Evolutionary conservation across 352 stramenopile species (phyloP).

Genomic region (Plasmopara viticola): DNA sequence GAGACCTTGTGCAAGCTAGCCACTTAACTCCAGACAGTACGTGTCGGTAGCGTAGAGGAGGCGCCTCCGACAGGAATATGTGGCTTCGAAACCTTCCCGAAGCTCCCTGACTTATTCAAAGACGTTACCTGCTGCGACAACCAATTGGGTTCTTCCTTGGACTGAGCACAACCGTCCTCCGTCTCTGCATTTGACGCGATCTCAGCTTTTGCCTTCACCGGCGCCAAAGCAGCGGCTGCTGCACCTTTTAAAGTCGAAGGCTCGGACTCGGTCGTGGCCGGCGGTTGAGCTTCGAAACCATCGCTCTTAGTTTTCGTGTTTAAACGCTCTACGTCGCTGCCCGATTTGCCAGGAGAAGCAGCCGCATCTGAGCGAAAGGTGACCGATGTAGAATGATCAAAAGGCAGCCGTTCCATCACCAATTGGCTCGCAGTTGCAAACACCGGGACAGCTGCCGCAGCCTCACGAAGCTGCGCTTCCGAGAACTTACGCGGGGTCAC

Average conservation of each 20-base stretch:
- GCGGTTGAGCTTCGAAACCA: slow-evolving; percentile 1
- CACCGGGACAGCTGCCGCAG: slow-evolving; percentile 45
- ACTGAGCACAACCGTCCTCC: slow-evolving; percentile 5
- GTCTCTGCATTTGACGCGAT: too few relatives aligned
- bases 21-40: slow-evolving; percentile 50
- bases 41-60: slow-evolving; percentile 34
- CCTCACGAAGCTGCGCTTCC: slow-evolving; percentile 57
- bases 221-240: slow-evolving; percentile 8
- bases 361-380: slow-evolving; percentile 43
- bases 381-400: slow-evolving; percentile 62
- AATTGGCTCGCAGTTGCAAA: slow-evolving; percentile 47
- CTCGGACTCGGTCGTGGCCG: slow-evolving; percentile 7
- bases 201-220: too few relatives aligned
- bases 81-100: slow-evolving; percentile 15
- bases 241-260: slow-evolving; percentile 9
- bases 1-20: not conserved
- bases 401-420: slow-evolving; percentile 57
- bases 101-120: slow-evolving; percentile 17
- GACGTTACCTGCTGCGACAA: slow-evolving; percentile 24
- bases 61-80: slow-evolving; percentile 20
- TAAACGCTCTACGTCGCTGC: slow-evolving; percentile 15
- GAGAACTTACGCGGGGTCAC: slow-evolving; percentile 62
- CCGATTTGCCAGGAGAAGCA: slow-evolving; percentile 29
- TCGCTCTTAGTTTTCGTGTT: slow-evolving; percentile 11
- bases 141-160: slow-evolving; percentile 10